phyloP scores from a whole-genome alignment of 1,139 yeast genomes.

The Geotrichum candidum region DNA sequence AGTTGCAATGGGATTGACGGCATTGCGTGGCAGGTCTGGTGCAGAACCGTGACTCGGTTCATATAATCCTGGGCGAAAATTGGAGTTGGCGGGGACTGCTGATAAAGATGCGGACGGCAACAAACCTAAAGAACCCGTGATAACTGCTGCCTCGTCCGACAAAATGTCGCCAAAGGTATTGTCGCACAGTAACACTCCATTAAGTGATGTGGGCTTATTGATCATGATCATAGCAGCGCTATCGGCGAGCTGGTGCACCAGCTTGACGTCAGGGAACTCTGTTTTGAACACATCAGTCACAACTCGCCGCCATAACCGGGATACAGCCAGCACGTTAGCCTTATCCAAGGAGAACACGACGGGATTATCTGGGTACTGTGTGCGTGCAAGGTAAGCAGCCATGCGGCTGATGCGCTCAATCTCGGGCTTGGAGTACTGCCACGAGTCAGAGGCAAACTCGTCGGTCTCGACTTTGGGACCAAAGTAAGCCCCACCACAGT shows the following conservation, averaged over 20 bases:
- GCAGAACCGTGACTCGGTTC: slow-evolving; percentile 96
- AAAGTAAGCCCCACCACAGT: slow-evolving; percentile 84
- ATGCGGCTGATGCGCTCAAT: slow-evolving; percentile 79
- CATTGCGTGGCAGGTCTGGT: slow-evolving; percentile 72
- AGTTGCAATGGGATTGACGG: slow-evolving; percentile 83
- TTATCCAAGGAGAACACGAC: slow-evolving; percentile 74
- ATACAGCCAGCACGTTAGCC: slow-evolving; percentile 81
- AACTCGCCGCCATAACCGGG: slow-evolving; percentile 79
- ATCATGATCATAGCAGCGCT: slow-evolving; percentile 86
- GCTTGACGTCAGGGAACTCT: slow-evolving; percentile 68
- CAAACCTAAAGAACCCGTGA: slow-evolving; percentile 80
- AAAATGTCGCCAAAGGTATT: slow-evolving; percentile 89
- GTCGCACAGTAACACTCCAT: slow-evolving; percentile 73
- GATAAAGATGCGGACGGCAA: slow-evolving; percentile 83
- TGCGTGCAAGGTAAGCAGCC: slow-evolving; percentile 84
- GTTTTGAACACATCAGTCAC: slow-evolving; percentile 63
- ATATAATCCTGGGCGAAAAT: slow-evolving; percentile 71
- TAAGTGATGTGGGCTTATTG: slow-evolving; percentile 69
- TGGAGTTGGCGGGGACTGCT: slow-evolving; percentile 61
- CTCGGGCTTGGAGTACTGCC: slow-evolving; percentile 69
- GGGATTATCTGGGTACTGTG: slow-evolving; percentile 67
- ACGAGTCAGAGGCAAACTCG: slow-evolving; percentile 76
- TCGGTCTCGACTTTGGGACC: slow-evolving; percentile 78
- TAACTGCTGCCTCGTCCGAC: slow-evolving; percentile 82
- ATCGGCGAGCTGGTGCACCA: slow-evolving; percentile 79